Base-by-base conservation (phyloP, 192 early-diverging fungal species). In the Gigaspora rosea region DNA sequence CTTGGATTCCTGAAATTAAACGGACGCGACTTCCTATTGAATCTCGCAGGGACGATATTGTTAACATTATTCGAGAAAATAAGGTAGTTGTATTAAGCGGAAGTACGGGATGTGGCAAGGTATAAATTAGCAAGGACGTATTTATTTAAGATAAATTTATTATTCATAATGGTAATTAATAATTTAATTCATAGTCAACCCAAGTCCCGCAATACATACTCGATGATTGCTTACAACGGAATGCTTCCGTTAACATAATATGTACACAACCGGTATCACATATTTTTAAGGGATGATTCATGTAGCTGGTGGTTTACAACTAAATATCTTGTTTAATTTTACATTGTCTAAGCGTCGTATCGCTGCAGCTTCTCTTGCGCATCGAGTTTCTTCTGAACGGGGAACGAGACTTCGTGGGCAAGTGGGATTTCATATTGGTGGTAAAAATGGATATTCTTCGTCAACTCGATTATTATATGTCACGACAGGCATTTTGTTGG, bases 131-230 rank as follows among this genome's bases (percentile, higher is more conserved):
- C 15, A 1, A 13, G 51, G 2, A 15, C 15, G 51, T 52, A 15
- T 52, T 2, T 52, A 13, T 52, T 8, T 5, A 13, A 13, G 9
- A 2, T 8, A 4, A 13, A 13, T 52, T 52, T 15, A 52, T 52
- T 13, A 9, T 52, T 5, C 9, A 13, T 1, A 52, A 13, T 15
- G 15, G 15, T 52, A 7, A 36, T 15, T 36, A 65, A 16, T 65
- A 36, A 15, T 16, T 18, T 46, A 16, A 15, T 7, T 27, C 6
- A 8, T 54, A 79, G 78, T 79, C 77, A 27, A 80, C 79, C 2
- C 79, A 80, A 74, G 79, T 80, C 3, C 79, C 79, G 27, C 79
- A 80, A 62, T 80, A 73, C 33, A 71, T 80, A 18, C 46, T 79
- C 11, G 56, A 80, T 50, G 69, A 79, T 51, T 71, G 68, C 52